Evolutionary conservation across 2,329 filamentous ascomycete species (phyloP), one percentile per base, ranked within the genome.

Genomic region (Rhinocladiella similis): DNA sequence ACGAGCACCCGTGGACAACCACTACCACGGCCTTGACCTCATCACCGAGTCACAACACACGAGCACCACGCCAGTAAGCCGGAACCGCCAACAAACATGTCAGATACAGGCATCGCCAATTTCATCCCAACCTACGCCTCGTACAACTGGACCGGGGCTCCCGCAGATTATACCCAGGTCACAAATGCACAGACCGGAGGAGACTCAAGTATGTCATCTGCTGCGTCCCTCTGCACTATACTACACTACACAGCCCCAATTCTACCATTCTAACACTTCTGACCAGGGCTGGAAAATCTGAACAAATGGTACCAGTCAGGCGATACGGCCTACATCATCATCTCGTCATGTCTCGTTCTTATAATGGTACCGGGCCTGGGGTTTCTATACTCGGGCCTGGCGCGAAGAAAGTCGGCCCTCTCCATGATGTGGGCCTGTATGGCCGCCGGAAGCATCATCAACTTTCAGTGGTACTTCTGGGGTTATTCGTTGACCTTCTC

Each of bases 391-490:
- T 97, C 93, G 12, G 94, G 94, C 65, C 87, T 97, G 65, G 93
- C 94, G n/a, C 88, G 94, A 65, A 86, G 94, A 80, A 99, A 99
- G 80, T 97, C 94, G 4, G 94, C 94, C 27, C 83, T 99, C 42
- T 96, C 91, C 63, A 88, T 97, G 80, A 94, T 99, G 69, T 97
- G 92, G 91, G 91, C 93, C 13, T 91, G 89, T 77, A 95, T 99
- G 90, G 93, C 89, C 73, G 94, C 91, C 46, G 89, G 89, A 71
- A 92, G 90, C 47, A 86, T 97, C 70, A 82, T 97, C 72, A 88
- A 90, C 54, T 97, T 99, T 79, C 94, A 99, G 78, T 99, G 94
- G 94, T 97, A 97, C 70, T 97, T 99, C 74, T 97, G 94, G 93
- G 94, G 94, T 36, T 99, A 96, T 75, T 96, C 93, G 13, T 81